Evolutionary conservation across 768 basidiomycete genomes (phyloP).

Genomic region (Russula olivacea): DNA sequence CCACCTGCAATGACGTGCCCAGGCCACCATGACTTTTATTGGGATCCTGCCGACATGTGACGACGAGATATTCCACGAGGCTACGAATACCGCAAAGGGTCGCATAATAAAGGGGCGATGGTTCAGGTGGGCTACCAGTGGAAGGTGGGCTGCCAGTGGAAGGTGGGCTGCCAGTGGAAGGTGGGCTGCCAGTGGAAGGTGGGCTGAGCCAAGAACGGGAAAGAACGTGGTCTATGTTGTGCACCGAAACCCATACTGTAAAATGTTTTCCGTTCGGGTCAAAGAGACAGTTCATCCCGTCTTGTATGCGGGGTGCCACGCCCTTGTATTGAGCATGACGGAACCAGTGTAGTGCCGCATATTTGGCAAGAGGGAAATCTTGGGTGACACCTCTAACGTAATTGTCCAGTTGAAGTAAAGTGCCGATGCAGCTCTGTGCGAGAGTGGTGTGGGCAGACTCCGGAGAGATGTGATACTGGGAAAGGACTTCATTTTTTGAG

Average conservation of each 20-base stretch:
- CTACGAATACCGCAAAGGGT: neutral
- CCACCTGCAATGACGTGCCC: neutral
- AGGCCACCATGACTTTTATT: neutral
- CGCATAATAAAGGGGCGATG: neutral
- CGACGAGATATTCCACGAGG: neutral
- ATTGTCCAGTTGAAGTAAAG: neutral
- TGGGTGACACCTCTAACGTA: neutral
- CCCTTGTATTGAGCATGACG: neutral
- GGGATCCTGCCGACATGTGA: neutral
- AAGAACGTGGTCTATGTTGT: neutral
- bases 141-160: too few species aligned
- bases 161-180: too few species aligned
- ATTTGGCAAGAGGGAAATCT: neutral
- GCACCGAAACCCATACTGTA: neutral
- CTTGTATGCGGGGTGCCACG: neutral
- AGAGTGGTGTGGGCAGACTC: neutral
- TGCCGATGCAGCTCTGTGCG: neutral
- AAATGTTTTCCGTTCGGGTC: neutral
- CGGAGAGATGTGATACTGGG: neutral
- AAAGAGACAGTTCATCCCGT: neutral
- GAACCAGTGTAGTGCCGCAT: conserved; percentile 3
- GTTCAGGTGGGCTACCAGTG: too few species aligned
- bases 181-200: too few species aligned
- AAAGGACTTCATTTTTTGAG: neutral
- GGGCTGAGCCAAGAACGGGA: too few species aligned